Evolutionary conservation across 495 filamentous ascomycete genomes (phyloP), one percentile per base, ranked within the genome.

Genomic region (Trichoderma gamsii): DNA sequence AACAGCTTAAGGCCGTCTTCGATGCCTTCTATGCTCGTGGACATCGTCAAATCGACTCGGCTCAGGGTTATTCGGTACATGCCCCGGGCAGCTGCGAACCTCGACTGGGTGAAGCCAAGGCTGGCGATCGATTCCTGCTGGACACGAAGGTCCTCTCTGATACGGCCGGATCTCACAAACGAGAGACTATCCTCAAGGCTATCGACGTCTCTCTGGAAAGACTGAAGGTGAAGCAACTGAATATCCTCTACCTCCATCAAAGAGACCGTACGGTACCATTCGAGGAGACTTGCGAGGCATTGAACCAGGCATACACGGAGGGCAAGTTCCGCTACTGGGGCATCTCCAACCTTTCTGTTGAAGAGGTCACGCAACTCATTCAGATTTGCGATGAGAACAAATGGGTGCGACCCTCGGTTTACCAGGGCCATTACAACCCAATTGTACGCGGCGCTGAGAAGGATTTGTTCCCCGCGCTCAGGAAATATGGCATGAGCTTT

Each of bases 351-450:
- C 87, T 80, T 72, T 75, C 73, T 71, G 71, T 82, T 0, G 80
- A 79, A 77, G 82, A 86, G 72, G 82, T 87, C 13, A 80, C 81
- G 0, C 70, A 81, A 71, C 80, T 87, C 43, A 77, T 77, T 65
- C 78, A 83, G 70, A 74, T 85, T 0, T 85, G 81, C 44, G 70
- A 75, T 7, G 65, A 70, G 15, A 76, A 85, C 41, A 80, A 79
- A 46, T 89, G 83, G 81, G 80, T 87, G 63, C 82, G 84, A 27
- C 86, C 87, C 0, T 81, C 79, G 7, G 86, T 88, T 23, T 89
- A 85, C 75, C 85, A 89, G 70, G 86, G 83, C n/a, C 81, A 87
- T 71, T 89, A 90, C 73, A 85, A 87, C 74, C 82, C 87, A 9
- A 82, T 89, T 8, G 84, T 81, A 32, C 81, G 85, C 9, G 67